A percentile compares a stretch with the other conserved stretches of the same genome.
These are phyloP conservation scores for Tetradesmus obliquus DNA, from an alignment of 139 green algal genomes.

Conservation along the genomic window DNA sequence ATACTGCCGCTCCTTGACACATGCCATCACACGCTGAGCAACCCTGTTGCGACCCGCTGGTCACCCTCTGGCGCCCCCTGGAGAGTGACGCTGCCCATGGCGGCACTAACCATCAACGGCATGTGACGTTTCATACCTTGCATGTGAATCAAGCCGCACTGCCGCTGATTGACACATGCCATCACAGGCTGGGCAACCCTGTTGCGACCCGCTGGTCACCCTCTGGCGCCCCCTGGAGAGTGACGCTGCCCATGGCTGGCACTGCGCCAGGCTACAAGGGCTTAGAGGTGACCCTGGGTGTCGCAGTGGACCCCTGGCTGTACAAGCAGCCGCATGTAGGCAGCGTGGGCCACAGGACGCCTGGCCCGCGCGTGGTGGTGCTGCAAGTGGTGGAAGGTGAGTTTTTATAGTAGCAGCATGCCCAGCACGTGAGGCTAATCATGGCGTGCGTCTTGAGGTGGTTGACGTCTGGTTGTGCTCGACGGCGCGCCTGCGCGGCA, in stretches of 20 bases:
- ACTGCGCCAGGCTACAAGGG: neutral
- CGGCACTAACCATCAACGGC: neutral
- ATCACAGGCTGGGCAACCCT: neutral
- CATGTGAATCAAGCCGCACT: too few relatives aligned
- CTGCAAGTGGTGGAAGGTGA: constrained; percentile 61
- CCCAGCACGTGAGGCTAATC: too few relatives aligned
- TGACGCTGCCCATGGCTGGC: constrained; percentile 54
- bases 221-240: neutral
- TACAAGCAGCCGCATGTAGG: constrained; percentile 31
- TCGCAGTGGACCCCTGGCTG: constrained; percentile 36
- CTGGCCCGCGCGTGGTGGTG: constrained; percentile 48
- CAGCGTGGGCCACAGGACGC: constrained; percentile 23
- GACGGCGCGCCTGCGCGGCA: too few relatives aligned
- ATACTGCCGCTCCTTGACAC: too few relatives aligned
- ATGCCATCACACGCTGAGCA: neutral
- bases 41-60: constrained; percentile 25
- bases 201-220: constrained; percentile 27
- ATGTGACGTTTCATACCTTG: too few relatives aligned
- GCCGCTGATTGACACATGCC: too few relatives aligned
- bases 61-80: neutral
- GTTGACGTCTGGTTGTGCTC: too few relatives aligned
- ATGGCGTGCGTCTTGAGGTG: too few relatives aligned
- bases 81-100: constrained; percentile 54
- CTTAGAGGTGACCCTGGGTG: constrained; percentile 4
- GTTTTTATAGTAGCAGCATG: neutral